These are phyloP conservation scores for Candida golubevii DNA, from an alignment of 805 yeast species.

Conservation along the genomic window DNA sequence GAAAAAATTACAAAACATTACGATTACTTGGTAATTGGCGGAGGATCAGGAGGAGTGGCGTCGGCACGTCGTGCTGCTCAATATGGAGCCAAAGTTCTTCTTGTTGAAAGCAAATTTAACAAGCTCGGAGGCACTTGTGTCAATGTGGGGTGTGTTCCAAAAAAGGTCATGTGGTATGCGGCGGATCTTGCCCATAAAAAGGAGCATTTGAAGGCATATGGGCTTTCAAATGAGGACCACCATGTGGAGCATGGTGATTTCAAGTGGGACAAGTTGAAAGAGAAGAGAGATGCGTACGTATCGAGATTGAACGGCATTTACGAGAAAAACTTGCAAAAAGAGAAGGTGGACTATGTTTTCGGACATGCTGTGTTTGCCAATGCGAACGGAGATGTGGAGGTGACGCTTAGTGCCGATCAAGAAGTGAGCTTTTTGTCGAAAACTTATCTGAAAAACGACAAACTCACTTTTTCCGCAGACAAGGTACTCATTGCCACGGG, in stretches of 20 bases:
- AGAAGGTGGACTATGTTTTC: slow-evolving; percentile 79
- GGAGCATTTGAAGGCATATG: slow-evolving; percentile 75
- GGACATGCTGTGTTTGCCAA: slow-evolving; percentile 81
- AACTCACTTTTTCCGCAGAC: slow-evolving; percentile 67
- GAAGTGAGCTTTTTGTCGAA: slow-evolving; percentile 32
- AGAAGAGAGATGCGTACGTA: slow-evolving; percentile 89
- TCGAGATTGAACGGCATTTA: slow-evolving; percentile 87
- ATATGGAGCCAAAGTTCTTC: slow-evolving; percentile 82
- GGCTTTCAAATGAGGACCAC: slow-evolving; percentile 57
- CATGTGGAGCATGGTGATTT: slow-evolving; percentile 51
- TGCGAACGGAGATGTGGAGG: slow-evolving; percentile 69
- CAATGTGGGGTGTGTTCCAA: slow-evolving; percentile 98
- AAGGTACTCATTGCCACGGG: slow-evolving; percentile 90
- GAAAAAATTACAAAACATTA: slow-evolving; percentile 48
- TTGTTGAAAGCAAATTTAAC: slow-evolving; percentile 68
- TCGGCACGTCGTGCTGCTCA: slow-evolving; percentile 94
- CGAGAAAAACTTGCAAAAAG: slow-evolving; percentile 79
- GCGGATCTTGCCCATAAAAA: slow-evolving; percentile 79
- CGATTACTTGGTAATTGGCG: slow-evolving; percentile 94
- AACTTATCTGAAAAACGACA: slow-evolving; percentile 45
- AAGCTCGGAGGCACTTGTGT: slow-evolving; percentile 97
- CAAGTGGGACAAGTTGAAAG: slow-evolving; percentile 78
- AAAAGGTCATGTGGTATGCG: slow-evolving; percentile 98
- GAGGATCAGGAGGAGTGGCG: slow-evolving; percentile 99
- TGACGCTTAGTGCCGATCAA: slow-evolving; percentile 45